Percentiles rank a stretch among this genome's conserved stretches.
These are phyloP conservation scores for Trypanosoma scelopori DNA, from an alignment of 208 protist genomes.

Conservation along the genomic window DNA sequence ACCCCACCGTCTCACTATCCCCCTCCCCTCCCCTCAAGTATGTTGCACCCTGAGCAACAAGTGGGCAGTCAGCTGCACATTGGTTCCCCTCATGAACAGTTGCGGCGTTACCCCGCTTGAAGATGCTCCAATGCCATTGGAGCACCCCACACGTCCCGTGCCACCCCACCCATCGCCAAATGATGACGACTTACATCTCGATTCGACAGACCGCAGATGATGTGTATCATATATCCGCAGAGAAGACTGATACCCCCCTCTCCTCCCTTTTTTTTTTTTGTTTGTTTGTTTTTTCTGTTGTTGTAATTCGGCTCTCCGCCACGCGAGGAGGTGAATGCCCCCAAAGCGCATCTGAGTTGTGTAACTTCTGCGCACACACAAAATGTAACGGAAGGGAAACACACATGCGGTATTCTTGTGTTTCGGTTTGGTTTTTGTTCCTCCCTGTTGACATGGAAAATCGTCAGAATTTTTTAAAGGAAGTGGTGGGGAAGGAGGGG, in stretches of 20 bases:
- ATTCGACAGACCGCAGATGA: slow-evolving; percentile 19
- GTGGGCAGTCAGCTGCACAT: slow-evolving; percentile 28
- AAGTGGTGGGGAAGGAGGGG: background rate
- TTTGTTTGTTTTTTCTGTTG: too few species aligned
- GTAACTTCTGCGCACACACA: too few species aligned
- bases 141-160: background rate
- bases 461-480: background rate
- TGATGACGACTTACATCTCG: slow-evolving; percentile 24
- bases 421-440: slow-evolving; percentile 3
- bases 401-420: background rate
- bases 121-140: background rate
- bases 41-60: background rate
- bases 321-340: background rate
- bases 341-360: background rate
- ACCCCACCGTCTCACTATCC: too few species aligned
- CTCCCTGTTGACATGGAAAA: background rate
- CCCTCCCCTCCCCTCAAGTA: background rate
- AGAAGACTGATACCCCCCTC: slow-evolving; percentile 26
- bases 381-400: too few species aligned
- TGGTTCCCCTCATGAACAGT: slow-evolving; percentile 11
- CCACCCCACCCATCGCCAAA: too few species aligned
- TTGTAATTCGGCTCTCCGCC: slow-evolving; percentile 15
- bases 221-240: slow-evolving; percentile 21
- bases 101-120: slow-evolving; percentile 32
- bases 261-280: too few species aligned